phyloP scores from a whole-genome alignment of 345 rosid genomes.

The Pistacia atlantica region DNA sequence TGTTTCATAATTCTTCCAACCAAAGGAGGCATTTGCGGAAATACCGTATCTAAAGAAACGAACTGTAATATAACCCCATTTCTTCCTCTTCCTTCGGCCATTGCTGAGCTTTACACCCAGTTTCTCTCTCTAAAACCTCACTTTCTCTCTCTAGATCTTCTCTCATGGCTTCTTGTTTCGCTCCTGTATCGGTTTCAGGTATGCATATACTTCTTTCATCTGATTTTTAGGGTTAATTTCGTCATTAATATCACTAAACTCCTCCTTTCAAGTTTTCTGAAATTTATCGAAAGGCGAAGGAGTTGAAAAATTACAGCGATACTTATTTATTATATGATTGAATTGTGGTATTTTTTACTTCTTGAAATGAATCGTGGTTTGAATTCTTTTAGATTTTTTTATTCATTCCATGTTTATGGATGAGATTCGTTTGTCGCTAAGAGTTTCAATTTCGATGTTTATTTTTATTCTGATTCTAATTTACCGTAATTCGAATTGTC shows the following conservation, averaged over 20 bases:
- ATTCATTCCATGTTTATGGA: not conserved
- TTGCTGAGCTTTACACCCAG: no score
- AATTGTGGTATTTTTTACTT: not conserved
- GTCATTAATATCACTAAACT: not conserved
- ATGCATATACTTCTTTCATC: not conserved
- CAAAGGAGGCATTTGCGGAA: not conserved
- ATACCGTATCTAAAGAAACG: not conserved
- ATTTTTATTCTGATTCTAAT: not conserved
- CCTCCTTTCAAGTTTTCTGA: not conserved
- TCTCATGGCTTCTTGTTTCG: slow-evolving; percentile 29
- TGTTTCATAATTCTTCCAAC: not conserved
- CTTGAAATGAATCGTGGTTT: not conserved
- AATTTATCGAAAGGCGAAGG: not conserved
- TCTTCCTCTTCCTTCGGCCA: not conserved
- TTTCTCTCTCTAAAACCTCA: no score
- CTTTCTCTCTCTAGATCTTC: not conserved
- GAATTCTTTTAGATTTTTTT: not conserved
- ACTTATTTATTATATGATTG: not conserved
- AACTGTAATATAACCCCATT: not conserved
- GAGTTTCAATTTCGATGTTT: not conserved
- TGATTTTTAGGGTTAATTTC: not conserved
- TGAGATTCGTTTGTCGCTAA: not conserved
- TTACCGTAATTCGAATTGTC: not conserved
- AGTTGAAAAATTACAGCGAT: no score
- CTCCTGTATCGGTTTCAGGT: slow-evolving; percentile 46